Conservation (phyloP, 2,329 filamentous ascomycete genomes). For the Claviceps paspali region DNA sequence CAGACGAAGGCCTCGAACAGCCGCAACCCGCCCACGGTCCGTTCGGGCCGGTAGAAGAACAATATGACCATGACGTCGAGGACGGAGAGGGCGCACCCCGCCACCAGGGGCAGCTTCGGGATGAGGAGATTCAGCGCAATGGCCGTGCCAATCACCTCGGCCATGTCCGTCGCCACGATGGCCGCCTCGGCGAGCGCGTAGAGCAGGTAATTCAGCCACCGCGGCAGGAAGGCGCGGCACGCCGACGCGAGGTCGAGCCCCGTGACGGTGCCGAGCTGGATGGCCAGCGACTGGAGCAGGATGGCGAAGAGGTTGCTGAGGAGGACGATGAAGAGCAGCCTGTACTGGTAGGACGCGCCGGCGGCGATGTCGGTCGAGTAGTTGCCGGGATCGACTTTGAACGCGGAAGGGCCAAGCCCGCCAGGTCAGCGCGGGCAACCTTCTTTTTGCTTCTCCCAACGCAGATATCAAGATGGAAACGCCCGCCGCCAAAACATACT, state of each 20-base stretch:
- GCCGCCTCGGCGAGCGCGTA: slow-evolving; percentile 50
- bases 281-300: slow-evolving; percentile 50
- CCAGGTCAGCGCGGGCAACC: too few species aligned
- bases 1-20: slow-evolving; percentile 51
- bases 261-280: slow-evolving; percentile 55
- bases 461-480: not conserved
- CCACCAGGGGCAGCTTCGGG: slow-evolving; percentile 48
- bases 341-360: slow-evolving; percentile 49
- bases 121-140: slow-evolving; percentile 54
- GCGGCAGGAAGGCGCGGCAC: slow-evolving; percentile 48
- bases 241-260: slow-evolving; percentile 52
- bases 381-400: slow-evolving; percentile 46
- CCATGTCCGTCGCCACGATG: slow-evolving; percentile 58
- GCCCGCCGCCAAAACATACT: slow-evolving; percentile 26
- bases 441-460: too few species aligned
- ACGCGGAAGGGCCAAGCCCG: too few species aligned
- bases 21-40: slow-evolving; percentile 41
- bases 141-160: slow-evolving; percentile 57
- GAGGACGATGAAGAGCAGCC: slow-evolving; percentile 51
- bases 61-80: slow-evolving; percentile 53
- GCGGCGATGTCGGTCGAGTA: slow-evolving; percentile 57
- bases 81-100: slow-evolving; percentile 53
- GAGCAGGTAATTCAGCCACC: slow-evolving; percentile 46
- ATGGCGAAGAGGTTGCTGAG: slow-evolving; percentile 58
- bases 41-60: slow-evolving; percentile 47